phyloP scores from a whole-genome alignment of 2,329 filamentous ascomycete genomes.

The Epichloe typhina region DNA sequence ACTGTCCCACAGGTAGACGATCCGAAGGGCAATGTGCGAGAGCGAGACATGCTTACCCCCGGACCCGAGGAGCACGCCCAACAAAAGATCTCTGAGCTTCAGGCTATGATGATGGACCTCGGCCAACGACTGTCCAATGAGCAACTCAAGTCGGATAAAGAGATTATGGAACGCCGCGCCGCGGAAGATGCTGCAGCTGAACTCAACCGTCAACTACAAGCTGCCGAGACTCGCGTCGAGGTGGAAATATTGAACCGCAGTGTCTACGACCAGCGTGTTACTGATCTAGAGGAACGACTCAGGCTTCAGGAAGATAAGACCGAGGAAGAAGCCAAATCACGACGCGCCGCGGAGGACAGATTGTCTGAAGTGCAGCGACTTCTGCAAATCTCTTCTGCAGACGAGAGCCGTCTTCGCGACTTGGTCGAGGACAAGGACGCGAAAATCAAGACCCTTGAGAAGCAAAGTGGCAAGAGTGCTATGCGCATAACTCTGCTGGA shows the following conservation, averaged over 20 bases:
- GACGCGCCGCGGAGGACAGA: constrained; percentile 58
- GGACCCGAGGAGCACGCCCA: constrained; percentile 38
- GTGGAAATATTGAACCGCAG: constrained; percentile 49
- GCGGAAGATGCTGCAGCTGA: constrained; percentile 42
- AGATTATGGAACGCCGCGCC: constrained; percentile 32
- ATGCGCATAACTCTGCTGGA: constrained; percentile 56
- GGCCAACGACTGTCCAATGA: constrained; percentile 41
- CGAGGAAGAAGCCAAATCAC: constrained; percentile 49
- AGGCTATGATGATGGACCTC: constrained; percentile 45
- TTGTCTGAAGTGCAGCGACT: constrained; percentile 59
- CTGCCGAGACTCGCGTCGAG: constrained; percentile 45
- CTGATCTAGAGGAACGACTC: constrained; percentile 57
- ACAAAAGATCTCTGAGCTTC: constrained; percentile 43
- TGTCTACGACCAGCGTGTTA: constrained; percentile 45
- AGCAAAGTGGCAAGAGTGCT: constrained; percentile 36
- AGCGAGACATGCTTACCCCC: constrained; percentile 37
- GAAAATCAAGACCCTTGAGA: constrained; percentile 47
- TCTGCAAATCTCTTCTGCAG: constrained; percentile 56
- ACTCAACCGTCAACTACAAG: constrained; percentile 39
- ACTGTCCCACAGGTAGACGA: constrained; percentile 19
- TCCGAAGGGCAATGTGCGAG: constrained; percentile 36
- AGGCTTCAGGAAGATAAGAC: constrained; percentile 48
- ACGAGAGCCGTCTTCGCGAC: constrained; percentile 54
- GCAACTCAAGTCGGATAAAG: constrained; percentile 34
- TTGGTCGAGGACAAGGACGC: constrained; percentile 57